A percentile compares a stretch with the other conserved stretches of the same genome.
phyloP scores from a whole-genome alignment of 352 stramenopile species.

The Pythium phragmiticola region DNA sequence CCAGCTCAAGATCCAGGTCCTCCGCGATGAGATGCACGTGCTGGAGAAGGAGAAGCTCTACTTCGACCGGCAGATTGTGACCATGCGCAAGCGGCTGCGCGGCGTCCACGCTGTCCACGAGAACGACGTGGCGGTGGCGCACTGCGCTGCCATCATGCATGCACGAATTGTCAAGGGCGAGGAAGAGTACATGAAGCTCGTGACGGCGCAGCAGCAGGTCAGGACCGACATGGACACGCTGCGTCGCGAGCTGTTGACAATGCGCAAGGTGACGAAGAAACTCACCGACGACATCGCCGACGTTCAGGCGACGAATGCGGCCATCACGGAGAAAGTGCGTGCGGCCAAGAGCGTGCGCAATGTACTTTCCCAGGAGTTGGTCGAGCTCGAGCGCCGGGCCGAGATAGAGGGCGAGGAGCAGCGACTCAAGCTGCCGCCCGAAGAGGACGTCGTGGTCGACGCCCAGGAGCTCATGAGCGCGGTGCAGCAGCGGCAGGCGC shows the following conservation, averaged over 20 bases:
- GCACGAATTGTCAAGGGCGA: slow-evolving; percentile 68
- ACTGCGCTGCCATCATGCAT: slow-evolving; percentile 76
- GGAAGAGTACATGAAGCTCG: slow-evolving; percentile 78
- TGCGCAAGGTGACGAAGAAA: slow-evolving; percentile 59
- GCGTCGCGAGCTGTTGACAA: slow-evolving; percentile 52
- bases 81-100: slow-evolving; percentile 48
- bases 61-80: slow-evolving; percentile 49
- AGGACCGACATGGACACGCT: slow-evolving; percentile 59
- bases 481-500: slow-evolving; percentile 34
- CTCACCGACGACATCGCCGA: slow-evolving; percentile 61
- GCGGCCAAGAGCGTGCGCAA: slow-evolving; percentile 49
- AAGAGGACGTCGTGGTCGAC: slow-evolving; percentile 64
- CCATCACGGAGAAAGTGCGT: slow-evolving; percentile 45
- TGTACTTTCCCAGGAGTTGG: slow-evolving; percentile 48
- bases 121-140: slow-evolving; percentile 71
- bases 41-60: slow-evolving; percentile 45
- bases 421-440: slow-evolving; percentile 54
- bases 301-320: slow-evolving; percentile 38
- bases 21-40: slow-evolving; percentile 56
- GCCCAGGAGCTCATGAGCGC: slow-evolving; percentile 56
- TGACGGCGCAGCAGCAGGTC: slow-evolving; percentile 63
- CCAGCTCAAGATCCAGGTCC: slow-evolving; percentile 50
- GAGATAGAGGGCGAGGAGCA: slow-evolving; percentile 56
- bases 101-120: slow-evolving; percentile 75
- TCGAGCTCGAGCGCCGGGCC: slow-evolving; percentile 53